Evolutionary conservation across 306 rosid species (phyloP), one percentile per base, ranked within the genome.

Genomic region (Cyamopsis tetragonoloba): DNA sequence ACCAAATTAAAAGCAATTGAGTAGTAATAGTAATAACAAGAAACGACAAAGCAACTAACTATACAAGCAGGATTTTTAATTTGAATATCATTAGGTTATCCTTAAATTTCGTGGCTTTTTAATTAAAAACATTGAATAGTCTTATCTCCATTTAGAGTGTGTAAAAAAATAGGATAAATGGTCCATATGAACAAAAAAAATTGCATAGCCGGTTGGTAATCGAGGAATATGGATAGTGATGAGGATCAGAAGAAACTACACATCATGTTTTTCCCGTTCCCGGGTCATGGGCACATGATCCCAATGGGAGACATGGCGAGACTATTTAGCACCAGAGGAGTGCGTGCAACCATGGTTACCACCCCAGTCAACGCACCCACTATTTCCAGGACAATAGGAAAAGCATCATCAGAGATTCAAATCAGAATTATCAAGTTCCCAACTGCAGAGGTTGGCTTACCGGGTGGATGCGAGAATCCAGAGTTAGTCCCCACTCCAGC

Each of bases 401-500:
- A 23, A 50, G 13, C 0, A 0, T n/a, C 4, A 8, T 24, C 24
- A 1, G 9, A 41, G 0, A 66, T 55, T 12, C 13, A 32, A 14
- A 53, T 68, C 23, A 3, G n/a, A 31, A 43, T 17, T n/a, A 31
- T 78, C 9, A 31, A 69, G 1, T 70, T 87, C 49, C 90, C 88
- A 0, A 0, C 28, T 3, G 19, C 10, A 3, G 71, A 84, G 43
- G 66, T 62, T 9, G 68, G 76, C 6, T 46, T 71, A 14, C 76
- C 76, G 0, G 72, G 70, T 14, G 88, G 86, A 0, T 78, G 76
- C 13, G 89, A 86, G 49, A 82, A 55, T 9, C 0, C 12, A 0
- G 76, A 80, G 42, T 5, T 34, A 3, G 0, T 77, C 0, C 3
- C 67, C 1, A 6, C 67, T 0, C 47, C 34, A 0, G 34, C 41